phyloP scores from a whole-genome alignment of 768 basidiomycete species.

The Naganishia randhawae region DNA sequence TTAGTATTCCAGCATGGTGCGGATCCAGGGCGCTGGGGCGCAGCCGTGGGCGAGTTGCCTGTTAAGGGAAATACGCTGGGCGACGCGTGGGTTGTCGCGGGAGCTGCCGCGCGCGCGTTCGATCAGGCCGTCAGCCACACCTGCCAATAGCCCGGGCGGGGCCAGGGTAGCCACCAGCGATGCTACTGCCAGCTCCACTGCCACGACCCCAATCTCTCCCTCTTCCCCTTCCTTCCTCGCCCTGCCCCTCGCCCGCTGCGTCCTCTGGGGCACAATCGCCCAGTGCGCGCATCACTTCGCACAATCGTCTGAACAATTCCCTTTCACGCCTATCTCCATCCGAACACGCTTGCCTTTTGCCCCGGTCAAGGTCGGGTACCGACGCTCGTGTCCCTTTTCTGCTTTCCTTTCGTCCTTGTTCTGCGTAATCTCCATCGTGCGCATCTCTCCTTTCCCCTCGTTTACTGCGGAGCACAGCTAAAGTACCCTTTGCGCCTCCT shows the following conservation, averaged over 20 bases:
- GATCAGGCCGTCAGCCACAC: background rate
- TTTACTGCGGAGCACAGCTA: constrained; percentile 22
- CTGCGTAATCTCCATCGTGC: constrained; percentile 1
- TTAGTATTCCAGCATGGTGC: background rate
- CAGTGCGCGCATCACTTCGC: background rate
- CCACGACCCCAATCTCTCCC: background rate
- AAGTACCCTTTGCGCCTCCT: constrained; percentile 6
- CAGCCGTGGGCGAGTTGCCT: background rate
- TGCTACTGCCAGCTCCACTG: background rate
- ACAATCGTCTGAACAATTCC: background rate
- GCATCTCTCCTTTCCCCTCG: constrained; percentile 8
- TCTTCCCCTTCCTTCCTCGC: constrained; percentile 16
- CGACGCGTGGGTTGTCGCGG: background rate
- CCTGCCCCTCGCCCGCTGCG: constrained; percentile 6
- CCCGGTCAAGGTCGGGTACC: background rate
- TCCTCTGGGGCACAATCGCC: constrained; percentile 5
- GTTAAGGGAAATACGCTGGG: background rate
- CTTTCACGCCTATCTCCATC: constrained; percentile 14
- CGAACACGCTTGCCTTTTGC: constrained; percentile 7
- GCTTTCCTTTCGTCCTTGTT: background rate
- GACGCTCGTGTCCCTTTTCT: background rate
- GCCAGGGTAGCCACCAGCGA: background rate
- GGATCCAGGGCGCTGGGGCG: background rate
- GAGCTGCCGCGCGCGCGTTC: background rate
- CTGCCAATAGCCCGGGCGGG: background rate